phyloP scores from a whole-genome alignment of 1,284 basidiomycete genomes.

The Moniliophthora roreri region DNA sequence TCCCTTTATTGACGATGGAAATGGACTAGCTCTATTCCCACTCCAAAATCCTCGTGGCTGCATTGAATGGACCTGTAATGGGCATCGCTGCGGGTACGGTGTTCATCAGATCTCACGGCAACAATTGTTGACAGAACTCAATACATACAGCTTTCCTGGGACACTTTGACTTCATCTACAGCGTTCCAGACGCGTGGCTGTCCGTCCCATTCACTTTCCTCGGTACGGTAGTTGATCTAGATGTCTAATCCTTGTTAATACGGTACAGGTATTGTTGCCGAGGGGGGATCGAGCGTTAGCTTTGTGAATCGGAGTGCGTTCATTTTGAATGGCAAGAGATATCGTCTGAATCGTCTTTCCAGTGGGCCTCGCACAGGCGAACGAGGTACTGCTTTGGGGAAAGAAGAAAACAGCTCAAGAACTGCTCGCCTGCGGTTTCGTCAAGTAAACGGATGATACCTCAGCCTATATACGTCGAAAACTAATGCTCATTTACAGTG shows the following conservation, averaged over 20 bases:
- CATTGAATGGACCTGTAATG: constrained; percentile 72
- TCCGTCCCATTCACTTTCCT: constrained; percentile 67
- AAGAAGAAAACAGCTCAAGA: constrained; percentile 64
- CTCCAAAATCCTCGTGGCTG: constrained; percentile 64
- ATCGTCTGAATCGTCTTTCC: not conserved
- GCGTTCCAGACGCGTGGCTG: constrained; percentile 61
- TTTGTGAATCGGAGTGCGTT: constrained; percentile 63
- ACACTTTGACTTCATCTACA: constrained; percentile 73
- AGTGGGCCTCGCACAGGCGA: constrained; percentile 71
- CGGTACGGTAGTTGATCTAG: constrained; percentile 38
- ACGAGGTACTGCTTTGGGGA: constrained; percentile 68
- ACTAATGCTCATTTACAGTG: constrained; percentile 33
- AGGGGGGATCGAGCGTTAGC: constrained; percentile 66
- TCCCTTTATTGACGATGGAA: not conserved
- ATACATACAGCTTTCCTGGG: constrained; percentile 62
- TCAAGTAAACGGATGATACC: too few relatives aligned
- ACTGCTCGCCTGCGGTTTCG: constrained; percentile 58
- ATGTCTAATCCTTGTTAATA: not conserved
- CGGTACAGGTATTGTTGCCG: constrained; percentile 53
- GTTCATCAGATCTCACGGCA: not conserved
- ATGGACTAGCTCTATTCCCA: constrained; percentile 62
- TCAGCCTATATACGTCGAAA: constrained; percentile 7
- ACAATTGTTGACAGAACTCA: not conserved
- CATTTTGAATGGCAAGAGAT: too few relatives aligned
- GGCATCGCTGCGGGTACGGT: constrained; percentile 67